Base-by-base conservation (phyloP, 139 green algal genomes). In the Astrephomene gubernaculifera region DNA sequence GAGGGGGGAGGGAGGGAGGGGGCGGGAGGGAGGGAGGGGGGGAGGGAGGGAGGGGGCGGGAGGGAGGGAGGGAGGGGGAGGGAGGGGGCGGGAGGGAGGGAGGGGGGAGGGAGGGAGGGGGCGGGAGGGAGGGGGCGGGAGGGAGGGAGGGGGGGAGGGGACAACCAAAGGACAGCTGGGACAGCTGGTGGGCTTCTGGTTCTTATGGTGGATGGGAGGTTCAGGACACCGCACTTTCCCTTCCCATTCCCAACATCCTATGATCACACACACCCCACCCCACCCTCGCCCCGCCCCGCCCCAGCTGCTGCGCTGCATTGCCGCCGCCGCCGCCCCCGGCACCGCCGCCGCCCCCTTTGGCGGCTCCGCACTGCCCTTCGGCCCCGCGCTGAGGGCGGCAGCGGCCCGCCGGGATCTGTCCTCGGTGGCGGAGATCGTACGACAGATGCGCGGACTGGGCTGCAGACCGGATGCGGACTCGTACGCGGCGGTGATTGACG, bases 361-460 rank as follows among this genome's bases (percentile, higher is more conserved):
- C 43, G 76, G 76, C 60, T 83, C 76, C 5, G 29, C 39, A 0
- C 60, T 83, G 57, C 76, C 76, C 2, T 83, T 83, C 39, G 76
- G 76, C n/a, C 76, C 76, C 0, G 21, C 76, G 76, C 76, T 83
- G n/a, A 39, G 76, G 2, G 76, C 76, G 17, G 76, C 76, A 24
- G 76, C 76, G 5, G 25, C 39, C 8, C 76, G 76, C 19, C 6
- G 53, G 14, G 76, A 83, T 35, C 60, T 72, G n/a, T 19, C 60
- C 5, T 72, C 60, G 5, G 76, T 83, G n/a, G 17, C 60, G 4
- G 76, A 41, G 45, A 54, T 71, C 53, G 38, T 73, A 31, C 49
- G 36, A 41, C 76, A 83, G 60, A 83, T 83, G 76, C 31, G 41
- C 39, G 76, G 9, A 41, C 60, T 83, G 41, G 52, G n/a, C 33